phyloP scores from a whole-genome alignment of 2,329 filamentous ascomycete species.

The Colletotrichum tanaceti region DNA sequence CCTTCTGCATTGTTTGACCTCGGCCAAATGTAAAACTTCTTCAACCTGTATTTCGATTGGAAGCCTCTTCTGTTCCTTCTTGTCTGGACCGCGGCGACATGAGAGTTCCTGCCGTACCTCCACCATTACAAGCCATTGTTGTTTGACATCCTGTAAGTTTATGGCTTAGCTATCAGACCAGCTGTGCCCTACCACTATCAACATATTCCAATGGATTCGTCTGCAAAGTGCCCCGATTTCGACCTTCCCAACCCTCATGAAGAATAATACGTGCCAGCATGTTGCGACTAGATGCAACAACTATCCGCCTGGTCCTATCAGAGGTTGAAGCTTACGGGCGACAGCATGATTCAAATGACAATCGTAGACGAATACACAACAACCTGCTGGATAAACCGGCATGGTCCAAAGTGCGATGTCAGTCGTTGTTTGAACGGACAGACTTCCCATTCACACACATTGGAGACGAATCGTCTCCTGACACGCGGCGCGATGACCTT shows the following conservation, averaged over 20 bases:
- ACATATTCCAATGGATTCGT: neutral
- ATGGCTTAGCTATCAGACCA: neutral
- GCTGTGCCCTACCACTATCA: neutral
- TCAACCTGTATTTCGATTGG: neutral
- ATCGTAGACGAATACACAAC: neutral
- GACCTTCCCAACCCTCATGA: too few species aligned
- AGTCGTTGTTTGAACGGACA: neutral
- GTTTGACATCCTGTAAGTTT: neutral
- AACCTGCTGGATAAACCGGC: neutral
- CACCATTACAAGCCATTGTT: neutral
- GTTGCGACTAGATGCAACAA: conserved; percentile 56
- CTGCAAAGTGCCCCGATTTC: too few species aligned
- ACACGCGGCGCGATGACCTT: neutral
- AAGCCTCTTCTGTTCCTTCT: neutral
- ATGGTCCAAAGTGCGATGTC: neutral
- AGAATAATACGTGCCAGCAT: conserved; percentile 46
- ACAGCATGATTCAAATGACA: neutral
- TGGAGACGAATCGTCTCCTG: neutral
- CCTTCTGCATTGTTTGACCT: neutral
- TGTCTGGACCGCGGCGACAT: neutral
- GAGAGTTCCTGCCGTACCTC: neutral
- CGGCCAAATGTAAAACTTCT: too few species aligned
- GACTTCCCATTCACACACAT: neutral
- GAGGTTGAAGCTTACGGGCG: conserved; percentile 46
- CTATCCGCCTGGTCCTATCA: conserved; percentile 53